Percentiles rank a stretch among this genome's conserved stretches.
phyloP scores from a whole-genome alignment of 805 yeast genomes.

The Wickerhamomyces chaumierensis region DNA sequence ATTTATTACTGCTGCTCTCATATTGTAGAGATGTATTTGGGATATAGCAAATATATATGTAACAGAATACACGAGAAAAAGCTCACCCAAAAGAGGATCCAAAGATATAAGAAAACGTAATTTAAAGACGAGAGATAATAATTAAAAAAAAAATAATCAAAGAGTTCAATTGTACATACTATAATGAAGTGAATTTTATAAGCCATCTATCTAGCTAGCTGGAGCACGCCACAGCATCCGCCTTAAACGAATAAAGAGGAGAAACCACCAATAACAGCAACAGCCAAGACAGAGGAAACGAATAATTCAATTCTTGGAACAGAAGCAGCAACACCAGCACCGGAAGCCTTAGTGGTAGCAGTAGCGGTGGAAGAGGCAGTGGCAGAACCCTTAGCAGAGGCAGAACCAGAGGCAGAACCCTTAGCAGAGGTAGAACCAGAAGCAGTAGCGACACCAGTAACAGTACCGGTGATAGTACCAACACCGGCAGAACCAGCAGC shows the following conservation, averaged over 20 bases:
- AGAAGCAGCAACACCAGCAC: conserved; percentile 16
- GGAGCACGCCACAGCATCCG: neutral
- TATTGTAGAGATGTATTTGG: too few species aligned
- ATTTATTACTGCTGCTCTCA: too few species aligned
- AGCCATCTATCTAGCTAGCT: too few species aligned
- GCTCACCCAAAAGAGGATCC: too few species aligned
- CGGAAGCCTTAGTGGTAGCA: conserved; percentile 3
- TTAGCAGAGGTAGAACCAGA: conserved; percentile 4
- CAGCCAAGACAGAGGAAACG: conserved; percentile 21
- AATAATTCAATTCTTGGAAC: conserved; percentile 22
- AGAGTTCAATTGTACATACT: too few species aligned
- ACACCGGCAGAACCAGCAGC: conserved; percentile 66
- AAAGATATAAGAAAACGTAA: too few species aligned
- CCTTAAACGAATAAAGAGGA: conserved; percentile 24
- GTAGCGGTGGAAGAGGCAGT: conserved; percentile 7
- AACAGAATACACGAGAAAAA: too few species aligned
- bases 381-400: conserved; percentile 5
- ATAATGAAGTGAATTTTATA: too few species aligned
- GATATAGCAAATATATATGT: too few species aligned
- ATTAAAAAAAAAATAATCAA: too few species aligned
- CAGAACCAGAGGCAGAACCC: conserved; percentile 4
- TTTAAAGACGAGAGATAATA: too few species aligned
- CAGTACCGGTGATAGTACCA: conserved; percentile 36
- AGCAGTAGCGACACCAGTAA: conserved; percentile 3
- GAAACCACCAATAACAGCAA: conserved; percentile 26